These are phyloP conservation scores for Phaseolus coccineus DNA, from an alignment of 331 rosid genomes.

Conservation along the genomic window DNA sequence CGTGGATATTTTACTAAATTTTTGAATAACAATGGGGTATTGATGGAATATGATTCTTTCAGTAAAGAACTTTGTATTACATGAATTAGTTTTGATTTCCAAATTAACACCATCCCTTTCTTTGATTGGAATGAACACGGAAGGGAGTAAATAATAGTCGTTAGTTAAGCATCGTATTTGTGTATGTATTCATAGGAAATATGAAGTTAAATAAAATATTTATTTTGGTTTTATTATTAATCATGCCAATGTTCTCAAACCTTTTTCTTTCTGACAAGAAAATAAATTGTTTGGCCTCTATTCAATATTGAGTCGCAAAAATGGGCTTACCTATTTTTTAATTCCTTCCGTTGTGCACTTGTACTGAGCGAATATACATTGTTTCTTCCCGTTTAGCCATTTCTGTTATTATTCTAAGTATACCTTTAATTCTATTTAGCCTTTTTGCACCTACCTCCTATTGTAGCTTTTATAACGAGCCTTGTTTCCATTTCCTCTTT, in stretches of 20 bases:
- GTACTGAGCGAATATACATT: conserved; percentile 7
- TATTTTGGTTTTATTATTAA: neutral
- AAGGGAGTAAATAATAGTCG: neutral
- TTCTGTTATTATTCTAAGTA: neutral
- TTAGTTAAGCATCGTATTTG: neutral
- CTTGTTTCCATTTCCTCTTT: conserved; percentile 37
- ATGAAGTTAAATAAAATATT: neutral
- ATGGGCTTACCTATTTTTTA: neutral
- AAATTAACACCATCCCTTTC: neutral
- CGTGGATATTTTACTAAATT: neutral
- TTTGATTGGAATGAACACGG: conserved; percentile 31
- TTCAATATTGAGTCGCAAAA: conserved; percentile 21
- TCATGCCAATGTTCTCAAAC: conserved; percentile 19
- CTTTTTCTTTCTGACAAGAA: neutral
- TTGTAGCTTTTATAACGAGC: neutral
- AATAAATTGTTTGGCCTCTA: conserved; percentile 1
- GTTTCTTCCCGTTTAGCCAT: neutral
- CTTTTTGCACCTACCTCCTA: neutral
- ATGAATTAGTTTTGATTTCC: neutral
- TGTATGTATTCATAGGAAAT: neutral
- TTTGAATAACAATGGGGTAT: neutral
- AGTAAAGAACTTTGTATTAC: neutral
- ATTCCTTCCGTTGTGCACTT: conserved; percentile 11
- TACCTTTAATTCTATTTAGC: conserved; percentile 1
- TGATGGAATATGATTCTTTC: neutral